Base-by-base conservation (phyloP, 805 yeast species). In the Helenozyma baotianmanensis region DNA sequence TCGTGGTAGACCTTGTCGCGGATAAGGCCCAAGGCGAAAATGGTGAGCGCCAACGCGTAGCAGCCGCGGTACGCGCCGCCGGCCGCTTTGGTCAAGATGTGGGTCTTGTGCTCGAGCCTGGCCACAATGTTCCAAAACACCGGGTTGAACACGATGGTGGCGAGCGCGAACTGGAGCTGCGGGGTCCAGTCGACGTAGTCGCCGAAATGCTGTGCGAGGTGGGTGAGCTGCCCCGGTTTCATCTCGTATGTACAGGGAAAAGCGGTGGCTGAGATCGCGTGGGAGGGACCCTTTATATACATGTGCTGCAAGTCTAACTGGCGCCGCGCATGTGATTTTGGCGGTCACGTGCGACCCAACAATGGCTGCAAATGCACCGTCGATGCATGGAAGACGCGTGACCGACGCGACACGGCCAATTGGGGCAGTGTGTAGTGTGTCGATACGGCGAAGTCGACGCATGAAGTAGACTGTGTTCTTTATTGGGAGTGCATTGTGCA, bases 121-220 rank as follows among this genome's bases (percentile, higher is more conserved):
- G 98, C 98, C 14, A 76, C 94, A 37, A 82, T 72, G 58, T 92
- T 92, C 98, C 98, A 92, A 56, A 89, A 90, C 21, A 84, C 74
- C 12, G 98, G 98, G 57, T 92, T 92, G 74, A 92, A 89, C 11
- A 80, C 78, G 47, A 92, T 83, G 19, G 83, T 74, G 7, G 68
- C 72, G 18, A 85, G 54, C 4, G 90, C 76, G 38, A 32, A 42
- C 31, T 32, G 17, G 31, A 47, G 41, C 29, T 31, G 40, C 2
- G 43, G 43, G 6, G 40, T 33, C 21, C 27, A 19, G n/a, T 32
- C 36, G 30, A 47, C 44, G 29, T 36, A 47, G 11, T 42, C 40
- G 27, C 27, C 25, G 33, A 42, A 37, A 35, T 46, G 24, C 8
- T 27, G 18, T 8, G 33, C 23, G 22, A 45, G 44, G 25, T 43